phyloP scores from a whole-genome alignment of 2,329 filamentous ascomycete genomes.

The Scortechinia acanthostroma region DNA sequence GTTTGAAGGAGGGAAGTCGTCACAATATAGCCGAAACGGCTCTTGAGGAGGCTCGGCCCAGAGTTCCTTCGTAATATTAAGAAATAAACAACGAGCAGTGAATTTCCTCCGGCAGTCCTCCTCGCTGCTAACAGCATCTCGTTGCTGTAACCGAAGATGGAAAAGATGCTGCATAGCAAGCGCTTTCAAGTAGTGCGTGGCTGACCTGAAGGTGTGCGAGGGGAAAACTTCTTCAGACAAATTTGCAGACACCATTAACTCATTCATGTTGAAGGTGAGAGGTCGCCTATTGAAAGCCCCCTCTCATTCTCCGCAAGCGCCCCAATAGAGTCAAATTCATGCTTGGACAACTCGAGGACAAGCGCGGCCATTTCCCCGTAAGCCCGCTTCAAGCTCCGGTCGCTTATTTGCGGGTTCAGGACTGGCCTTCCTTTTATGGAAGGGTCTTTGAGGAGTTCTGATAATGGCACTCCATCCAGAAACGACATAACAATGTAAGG shows the following conservation, averaged over 20 bases:
- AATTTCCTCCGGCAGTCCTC: conserved; percentile 33
- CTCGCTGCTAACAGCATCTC: conserved; percentile 22
- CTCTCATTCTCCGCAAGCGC: background rate
- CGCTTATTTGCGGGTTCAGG: background rate
- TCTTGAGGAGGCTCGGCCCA: conserved; percentile 9
- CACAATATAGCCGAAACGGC: conserved; percentile 26
- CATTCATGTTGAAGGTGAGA: background rate
- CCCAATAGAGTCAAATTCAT: background rate
- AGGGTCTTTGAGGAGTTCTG: background rate
- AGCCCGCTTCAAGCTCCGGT: background rate
- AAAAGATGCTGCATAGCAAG: background rate
- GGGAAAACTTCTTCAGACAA: no score
- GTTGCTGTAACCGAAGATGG: conserved; percentile 28
- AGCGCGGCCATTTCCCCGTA: background rate
- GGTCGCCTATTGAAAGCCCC: background rate
- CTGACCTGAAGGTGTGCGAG: no score
- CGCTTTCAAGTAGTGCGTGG: background rate
- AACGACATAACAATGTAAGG: background rate
- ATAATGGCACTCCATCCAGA: background rate
- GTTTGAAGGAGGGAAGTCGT: conserved; percentile 17
- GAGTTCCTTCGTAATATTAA: conserved; percentile 15
- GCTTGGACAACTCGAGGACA: background rate
- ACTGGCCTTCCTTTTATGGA: background rate
- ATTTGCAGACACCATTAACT: no score
- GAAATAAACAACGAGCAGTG: conserved; percentile 29